Evolutionary conservation across 2,329 filamentous ascomycete species (phyloP).

Genomic region (Helotiales sp.): DNA sequence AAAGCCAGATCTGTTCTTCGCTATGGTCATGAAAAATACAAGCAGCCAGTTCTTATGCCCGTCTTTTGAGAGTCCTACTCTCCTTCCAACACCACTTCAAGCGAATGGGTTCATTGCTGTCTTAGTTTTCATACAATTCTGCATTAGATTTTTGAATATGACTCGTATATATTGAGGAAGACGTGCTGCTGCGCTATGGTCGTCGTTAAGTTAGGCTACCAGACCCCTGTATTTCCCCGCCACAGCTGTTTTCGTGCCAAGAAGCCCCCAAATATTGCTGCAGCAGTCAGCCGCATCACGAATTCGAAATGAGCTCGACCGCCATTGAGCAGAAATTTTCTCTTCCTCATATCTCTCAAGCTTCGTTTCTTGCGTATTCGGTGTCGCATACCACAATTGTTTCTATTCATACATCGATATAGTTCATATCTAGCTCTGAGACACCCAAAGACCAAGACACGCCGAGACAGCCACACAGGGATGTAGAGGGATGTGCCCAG

Average conservation of each 20-base stretch:
- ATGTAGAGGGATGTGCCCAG: not conserved
- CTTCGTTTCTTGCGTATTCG: not conserved
- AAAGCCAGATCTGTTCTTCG: no score
- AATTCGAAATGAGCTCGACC: not conserved
- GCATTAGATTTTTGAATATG: no score
- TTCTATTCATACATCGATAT: not conserved
- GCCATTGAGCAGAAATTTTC: not conserved
- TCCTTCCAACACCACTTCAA: no score
- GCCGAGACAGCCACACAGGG: not conserved
- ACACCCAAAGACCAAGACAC: no score
- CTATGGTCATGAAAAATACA: no score
- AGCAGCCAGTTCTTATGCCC: no score
- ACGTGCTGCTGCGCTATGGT: no score
- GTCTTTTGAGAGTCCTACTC: not conserved
- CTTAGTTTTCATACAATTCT: no score
- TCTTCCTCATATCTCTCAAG: not conserved
- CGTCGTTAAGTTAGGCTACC: not conserved
- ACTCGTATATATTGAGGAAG: no score
- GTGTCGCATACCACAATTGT: not conserved
- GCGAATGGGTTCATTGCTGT: no score
- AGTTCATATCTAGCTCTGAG: no score
- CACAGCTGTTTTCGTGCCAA: not conserved
- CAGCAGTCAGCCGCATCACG: not conserved
- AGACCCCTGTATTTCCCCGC: not conserved
- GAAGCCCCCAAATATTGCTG: not conserved